Evolutionary conservation across 768 basidiomycete species (phyloP), one percentile per base, ranked within the genome.

Genomic region (Termitomyces sp.): DNA sequence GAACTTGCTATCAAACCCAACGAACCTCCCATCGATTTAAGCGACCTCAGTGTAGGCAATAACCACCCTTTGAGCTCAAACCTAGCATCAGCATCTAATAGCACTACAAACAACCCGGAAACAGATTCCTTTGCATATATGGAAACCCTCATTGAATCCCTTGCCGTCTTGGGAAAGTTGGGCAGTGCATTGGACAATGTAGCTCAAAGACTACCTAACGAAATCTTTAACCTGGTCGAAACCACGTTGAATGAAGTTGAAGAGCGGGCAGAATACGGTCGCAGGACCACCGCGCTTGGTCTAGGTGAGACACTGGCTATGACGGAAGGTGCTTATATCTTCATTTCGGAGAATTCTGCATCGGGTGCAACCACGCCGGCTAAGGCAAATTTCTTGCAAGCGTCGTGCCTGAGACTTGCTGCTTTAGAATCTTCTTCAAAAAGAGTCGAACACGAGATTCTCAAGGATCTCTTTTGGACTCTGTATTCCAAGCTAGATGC

Each of bases 381-480:
- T 5, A 72, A 72, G 61, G 63, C 61, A 10, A 63, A 62, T 14
- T 67, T 66, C 22, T 65, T 82, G 51, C 75, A 76, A 22, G 75
- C 84, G 0, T 80, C 84, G 17, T 70, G 70, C 22, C 70, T 93
- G 55, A 80, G 91, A 40, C 76, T 90, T 26, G 77, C 85, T 17
- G 87, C 87, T 1, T 68, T 93, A 59, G 92, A 93, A 64, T 82
- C 85, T 7, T 81, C 85, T 17, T 74, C 83, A 0, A 88, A 85
- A 58, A 79, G 83, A 32, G 74, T 78, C 17, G 90, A 97, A 62
- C 90, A 92, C 57, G 93, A 96, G 64, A 88, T 89, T 14, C 68
- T 99, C 52, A 80, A 76, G 57, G 97, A 98, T 68, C 77, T 99
- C 35, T 98, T 98, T 69, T 98, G 96, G 96, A 97, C 96, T 2